Evolutionary conservation across 1,139 yeast genomes (phyloP).

Genomic region (Sugiyamaella pinicola): DNA sequence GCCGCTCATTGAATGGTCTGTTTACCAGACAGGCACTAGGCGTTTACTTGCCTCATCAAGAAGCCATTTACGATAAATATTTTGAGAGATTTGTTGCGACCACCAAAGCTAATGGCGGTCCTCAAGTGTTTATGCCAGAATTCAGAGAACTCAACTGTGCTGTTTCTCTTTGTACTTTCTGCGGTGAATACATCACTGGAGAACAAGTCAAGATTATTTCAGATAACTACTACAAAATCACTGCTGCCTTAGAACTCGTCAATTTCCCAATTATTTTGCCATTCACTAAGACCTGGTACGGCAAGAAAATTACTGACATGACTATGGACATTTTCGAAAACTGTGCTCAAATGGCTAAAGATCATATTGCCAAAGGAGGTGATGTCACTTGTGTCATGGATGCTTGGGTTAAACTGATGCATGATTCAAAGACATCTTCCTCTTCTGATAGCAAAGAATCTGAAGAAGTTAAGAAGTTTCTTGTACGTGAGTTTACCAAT

Average conservation of each 20-base stretch:
- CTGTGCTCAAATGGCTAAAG: constrained; percentile 86
- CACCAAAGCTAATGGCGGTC: constrained; percentile 55
- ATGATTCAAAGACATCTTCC: constrained; percentile 50
- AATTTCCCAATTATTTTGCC: constrained; percentile 97
- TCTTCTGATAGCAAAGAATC: constrained; percentile 46
- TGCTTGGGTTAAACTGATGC: constrained; percentile 88
- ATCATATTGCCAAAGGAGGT: constrained; percentile 76
- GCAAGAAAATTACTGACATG: constrained; percentile 87
- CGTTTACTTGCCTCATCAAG: constrained; percentile 81
- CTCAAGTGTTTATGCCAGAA: constrained; percentile 81
- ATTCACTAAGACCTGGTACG: constrained; percentile 97
- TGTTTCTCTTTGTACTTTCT: constrained; percentile 84
- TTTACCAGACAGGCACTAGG: constrained; percentile 84
- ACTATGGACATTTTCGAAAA: constrained; percentile 88
- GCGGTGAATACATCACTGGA: constrained; percentile 92
- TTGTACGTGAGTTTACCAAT: constrained; percentile 82
- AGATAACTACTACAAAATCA: constrained; percentile 85
- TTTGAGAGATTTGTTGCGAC: constrained; percentile 63
- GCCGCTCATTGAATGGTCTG: constrained; percentile 85
- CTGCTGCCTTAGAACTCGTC: constrained; percentile 94
- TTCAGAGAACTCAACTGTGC: constrained; percentile 97
- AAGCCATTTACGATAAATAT: constrained; percentile 78
- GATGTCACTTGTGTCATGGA: constrained; percentile 88
- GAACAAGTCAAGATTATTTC: constrained; percentile 85
- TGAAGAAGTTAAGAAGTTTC: constrained; percentile 53